Base-by-base conservation (phyloP, 1,284 basidiomycete genomes). In the Moniliella sp. region DNA sequence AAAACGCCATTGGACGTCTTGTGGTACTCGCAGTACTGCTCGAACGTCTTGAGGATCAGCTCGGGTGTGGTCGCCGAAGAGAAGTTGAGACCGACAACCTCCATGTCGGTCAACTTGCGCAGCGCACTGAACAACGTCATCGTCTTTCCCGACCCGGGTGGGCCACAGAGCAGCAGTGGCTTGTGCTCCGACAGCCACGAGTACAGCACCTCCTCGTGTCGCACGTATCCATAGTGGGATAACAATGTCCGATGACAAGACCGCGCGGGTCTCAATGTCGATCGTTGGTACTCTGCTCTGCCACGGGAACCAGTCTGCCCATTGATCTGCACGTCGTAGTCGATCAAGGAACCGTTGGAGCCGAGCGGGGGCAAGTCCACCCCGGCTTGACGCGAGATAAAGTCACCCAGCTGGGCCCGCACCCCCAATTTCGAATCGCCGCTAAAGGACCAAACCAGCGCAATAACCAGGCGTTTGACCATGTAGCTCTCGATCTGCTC, bases 61-160 rank as follows among this genome's bases (percentile, higher is more conserved):
- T 93, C 86, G 0, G 91, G 88, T 0, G 86, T 94, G 0, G 93
- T 97, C 9, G 91, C 91, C 58, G 83, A 91, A 26, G 93, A 99
- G 63, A 99, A 97, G 65, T 99, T 99, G 48, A 99, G 74, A 30
- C 91, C 91, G 37, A 93, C 86, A 29, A 97, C 83, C 57, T 97
- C 91, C 75, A 99, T 84, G 61, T 97, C 84, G 3, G 86, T 84
- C 27, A 97, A 70, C 62, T 97, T 97, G 35, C 91, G 76, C 18
- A 99, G 71, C 3, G 93, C 91, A 45, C 83, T 91, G 66, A 97
- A 94, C n/a, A 99, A 67, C 0, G 93, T 97, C 91, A 99, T 99
- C 3, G 91, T 99, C 67, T 99, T 99, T 25, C 91, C 91, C 15
- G 88, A 94, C 54, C 91, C 91, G 4, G 91, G 91, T 50, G 91